Evolutionary conservation across 1,284 basidiomycete species (phyloP).

Genomic region (Vanrija humicola): DNA sequence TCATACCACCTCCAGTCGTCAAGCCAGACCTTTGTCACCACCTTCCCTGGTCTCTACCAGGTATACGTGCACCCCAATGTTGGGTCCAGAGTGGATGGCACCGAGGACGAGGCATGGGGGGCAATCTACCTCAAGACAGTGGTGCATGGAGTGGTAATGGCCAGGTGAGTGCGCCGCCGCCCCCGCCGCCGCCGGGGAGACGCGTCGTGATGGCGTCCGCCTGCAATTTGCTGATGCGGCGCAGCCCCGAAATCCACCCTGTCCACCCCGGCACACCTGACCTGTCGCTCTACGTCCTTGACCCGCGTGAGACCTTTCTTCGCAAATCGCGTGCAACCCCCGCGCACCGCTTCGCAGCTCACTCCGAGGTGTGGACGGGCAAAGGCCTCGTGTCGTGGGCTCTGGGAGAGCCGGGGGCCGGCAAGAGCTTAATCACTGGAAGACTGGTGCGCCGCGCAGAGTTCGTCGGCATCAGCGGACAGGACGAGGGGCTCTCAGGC

Average conservation of each 20-base stretch:
- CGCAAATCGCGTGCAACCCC: slow-evolving; percentile 28
- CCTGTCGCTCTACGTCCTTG: slow-evolving; percentile 43
- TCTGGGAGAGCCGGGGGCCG: slow-evolving; percentile 35
- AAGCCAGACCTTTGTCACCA: slow-evolving; percentile 33
- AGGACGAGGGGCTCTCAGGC: slow-evolving; percentile 15
- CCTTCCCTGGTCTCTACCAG: slow-evolving; percentile 35
- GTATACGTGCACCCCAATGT: slow-evolving; percentile 43
- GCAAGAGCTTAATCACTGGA: slow-evolving; percentile 45
- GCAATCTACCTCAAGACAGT: slow-evolving; percentile 46
- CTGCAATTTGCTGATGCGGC: neutral
- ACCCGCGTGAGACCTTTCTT: slow-evolving; percentile 43
- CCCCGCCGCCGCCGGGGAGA: neutral
- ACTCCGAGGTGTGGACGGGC: slow-evolving; percentile 42
- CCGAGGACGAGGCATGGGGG: slow-evolving; percentile 39
- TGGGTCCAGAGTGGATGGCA: slow-evolving; percentile 16
- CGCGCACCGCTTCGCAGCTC: neutral
- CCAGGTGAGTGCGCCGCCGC: slow-evolving; percentile 30
- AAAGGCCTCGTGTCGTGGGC: slow-evolving; percentile 44
- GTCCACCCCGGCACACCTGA: slow-evolving; percentile 28
- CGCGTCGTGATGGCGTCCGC: neutral
- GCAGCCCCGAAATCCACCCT: slow-evolving; percentile 43
- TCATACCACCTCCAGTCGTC: slow-evolving; percentile 40
- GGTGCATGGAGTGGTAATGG: slow-evolving; percentile 38
- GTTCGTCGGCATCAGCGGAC: neutral
- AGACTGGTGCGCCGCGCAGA: slow-evolving; percentile 22